Base-by-base conservation (phyloP, 1,284 basidiomycete genomes). In the Sporisorium graminicola region DNA sequence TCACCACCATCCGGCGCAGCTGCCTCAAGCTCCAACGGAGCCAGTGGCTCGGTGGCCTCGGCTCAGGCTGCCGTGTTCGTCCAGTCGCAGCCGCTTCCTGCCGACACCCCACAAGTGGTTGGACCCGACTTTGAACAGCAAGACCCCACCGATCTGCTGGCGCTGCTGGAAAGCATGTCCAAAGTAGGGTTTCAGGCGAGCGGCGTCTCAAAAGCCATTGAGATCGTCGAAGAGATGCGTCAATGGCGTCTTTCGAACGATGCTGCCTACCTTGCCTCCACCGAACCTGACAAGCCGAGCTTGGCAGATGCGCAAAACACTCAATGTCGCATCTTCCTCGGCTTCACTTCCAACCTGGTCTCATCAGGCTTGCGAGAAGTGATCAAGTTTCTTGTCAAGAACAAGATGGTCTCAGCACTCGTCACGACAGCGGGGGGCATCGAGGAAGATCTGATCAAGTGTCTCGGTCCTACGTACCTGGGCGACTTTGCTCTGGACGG, bases 371-470 rank as follows among this genome's bases (percentile, higher is more conserved):
- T 99, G 56, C 91, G 97, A 51, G 97, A 99, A 87, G 89, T 98
- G 52, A 93, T 99, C 79, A 89, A 92, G 26, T 91, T 96, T 86
- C 91, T 99, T 44, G 96, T 95, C 46, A 95, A 98, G 86, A 91
- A 99, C 88, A 93, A 92, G 79, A 92, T 96, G 78, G 90, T 99
- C 56, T 90, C 92, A 27, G 93, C 91, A 9, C 89, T 99, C 58
- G 96, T 98, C 20, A 99, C 97, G 1, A 99, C 97, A 0, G 97
- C 97, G 1, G 97, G 97, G 1, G 97, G 97, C 4, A 93, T 99
- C 73, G 97, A 99, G 85, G 97, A 99, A 87, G 97, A 99, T 87
- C 93, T 99, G 76, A 98, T 99, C 87, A 99, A 99, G 87, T 99
- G 97, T 85, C 90, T 99, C 7, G 96, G 94, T 12, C 91, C 93